Evolutionary conservation across 805 yeast species (phyloP), one percentile per base, ranked within the genome.

Genomic region (Wickerhamiella vanderwaltii): DNA sequence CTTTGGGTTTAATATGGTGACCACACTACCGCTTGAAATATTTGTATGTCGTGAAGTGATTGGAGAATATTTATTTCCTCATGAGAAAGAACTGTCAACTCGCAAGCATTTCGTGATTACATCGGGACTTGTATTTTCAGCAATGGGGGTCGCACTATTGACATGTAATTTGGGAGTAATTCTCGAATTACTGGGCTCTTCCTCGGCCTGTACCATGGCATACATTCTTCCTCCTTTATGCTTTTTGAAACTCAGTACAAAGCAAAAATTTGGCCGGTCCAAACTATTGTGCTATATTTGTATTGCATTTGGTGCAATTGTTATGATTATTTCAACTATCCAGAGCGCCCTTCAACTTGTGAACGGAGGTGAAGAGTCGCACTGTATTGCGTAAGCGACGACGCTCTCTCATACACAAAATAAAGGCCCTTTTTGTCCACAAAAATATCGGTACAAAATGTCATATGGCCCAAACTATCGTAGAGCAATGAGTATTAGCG

Each of bases 101-200:
- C 46, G 43, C 12, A 72, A 70, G 40, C 94, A 85, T 55, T 60
- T 75, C 29, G 42, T 71, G 9, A 65, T 80, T 29, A 88, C 96
- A 0, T 71, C 85, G 0, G 51, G 68, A 0, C 60, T 84, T 35
- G 81, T 82, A 1, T 62, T 78, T 22, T 45, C 72, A 0, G 79
- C 94, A 0, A 80, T 86, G 87, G 53, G 72, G 0, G 77, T 85
- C 2, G 70, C 96, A 0, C 63, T 88, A 24, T 61, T 76, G 44
- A 84, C 95, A 0, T 87, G 95, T 55, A 84, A 86, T 49, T 66
- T 87, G 43, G 97, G 97, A 1, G 81, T 91, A 9, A 78, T 88
- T 22, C 66, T 87, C 30, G 96, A 88, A 55, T 67, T 87, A 3
- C 86, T 85, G 24, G 97, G 97, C 1, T 87, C 95, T 0, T 80